Percentiles rank a stretch among this genome's conserved stretches.
Conservation (phyloP, 306 rosid species). For the Fragaria vesca region DNA sequence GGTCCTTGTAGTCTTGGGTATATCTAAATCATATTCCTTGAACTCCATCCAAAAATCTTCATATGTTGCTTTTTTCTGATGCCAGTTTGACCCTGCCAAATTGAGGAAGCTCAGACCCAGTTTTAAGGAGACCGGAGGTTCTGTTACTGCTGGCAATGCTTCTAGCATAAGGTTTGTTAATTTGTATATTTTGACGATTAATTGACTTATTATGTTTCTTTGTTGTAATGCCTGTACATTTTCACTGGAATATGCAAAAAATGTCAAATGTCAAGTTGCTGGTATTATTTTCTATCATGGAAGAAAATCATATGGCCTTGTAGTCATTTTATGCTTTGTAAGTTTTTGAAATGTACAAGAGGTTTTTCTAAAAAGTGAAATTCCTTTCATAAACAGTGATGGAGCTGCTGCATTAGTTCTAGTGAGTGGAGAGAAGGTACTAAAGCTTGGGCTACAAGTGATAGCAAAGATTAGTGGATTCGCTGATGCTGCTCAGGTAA, state of each 20-base stretch:
- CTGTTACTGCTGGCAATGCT: slow-evolving; percentile 99
- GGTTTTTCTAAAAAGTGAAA: slow-evolving; percentile 24
- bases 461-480: slow-evolving; percentile 90
- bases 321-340: background rate
- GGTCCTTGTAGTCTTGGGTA: background rate
- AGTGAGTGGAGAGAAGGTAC: slow-evolving; percentile 88
- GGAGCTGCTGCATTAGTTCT: slow-evolving; percentile 98
- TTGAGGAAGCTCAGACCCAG: slow-evolving; percentile 95
- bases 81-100: slow-evolving; percentile 90
- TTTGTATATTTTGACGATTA: slow-evolving; percentile 3
- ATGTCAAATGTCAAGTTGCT: slow-evolving; percentile 4
- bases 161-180: slow-evolving; percentile 87
- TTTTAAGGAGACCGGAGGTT: slow-evolving; percentile 89
- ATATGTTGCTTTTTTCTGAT: slow-evolving; percentile 26
- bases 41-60: background rate
- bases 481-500: slow-evolving; percentile 98
- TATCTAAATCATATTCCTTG: background rate
- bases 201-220: background rate
- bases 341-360: slow-evolving; percentile 24
- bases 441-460: slow-evolving; percentile 84
- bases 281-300: slow-evolving; percentile 18
- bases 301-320: slow-evolving; percentile 10
- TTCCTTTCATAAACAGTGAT: slow-evolving; percentile 56
- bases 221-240: background rate
- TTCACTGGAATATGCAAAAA: slow-evolving; percentile 3